Conservation (phyloP, 805 yeast species). For the Cyberlindnera petersonii region DNA sequence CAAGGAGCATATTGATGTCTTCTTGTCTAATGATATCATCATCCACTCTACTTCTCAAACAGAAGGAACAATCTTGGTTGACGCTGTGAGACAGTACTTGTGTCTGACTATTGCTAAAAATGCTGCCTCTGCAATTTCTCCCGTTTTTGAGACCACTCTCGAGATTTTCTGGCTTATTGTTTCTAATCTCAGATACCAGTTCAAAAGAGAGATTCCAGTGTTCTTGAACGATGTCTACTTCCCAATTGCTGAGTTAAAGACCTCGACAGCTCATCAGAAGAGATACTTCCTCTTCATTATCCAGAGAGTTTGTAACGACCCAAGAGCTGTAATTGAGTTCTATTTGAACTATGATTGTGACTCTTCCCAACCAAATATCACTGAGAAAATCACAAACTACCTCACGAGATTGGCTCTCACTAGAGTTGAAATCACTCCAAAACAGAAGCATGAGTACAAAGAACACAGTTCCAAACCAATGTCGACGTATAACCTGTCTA, state of each 20-base stretch:
- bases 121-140: conserved; percentile 87
- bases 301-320: conserved; percentile 79
- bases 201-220: conserved; percentile 91
- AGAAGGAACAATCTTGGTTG: conserved; percentile 60
- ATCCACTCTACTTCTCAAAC: conserved; percentile 48
- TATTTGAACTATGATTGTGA: conserved; percentile 96
- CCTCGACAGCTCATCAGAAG: conserved; percentile 90
- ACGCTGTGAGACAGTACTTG: conserved; percentile 78
- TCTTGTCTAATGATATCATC: conserved; percentile 55
- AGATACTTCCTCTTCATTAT: conserved; percentile 79
- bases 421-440: conserved; percentile 65
- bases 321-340: conserved; percentile 85
- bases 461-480: conserved; percentile 52
- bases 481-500: conserved; percentile 68
- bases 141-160: conserved; percentile 85
- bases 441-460: conserved; percentile 56
- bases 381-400: conserved; percentile 78
- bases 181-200: conserved; percentile 77
- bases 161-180: conserved; percentile 92
- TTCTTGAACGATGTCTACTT: conserved; percentile 89
- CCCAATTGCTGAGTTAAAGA: conserved; percentile 88
- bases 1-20: conserved; percentile 79
- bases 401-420: conserved; percentile 63
- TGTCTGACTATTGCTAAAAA: conserved; percentile 82
- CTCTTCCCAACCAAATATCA: conserved; percentile 69